Evolutionary conservation across 331 rosid species (phyloP), one percentile per base, ranked within the genome.

Genomic region (Spiraea crenata): DNA sequence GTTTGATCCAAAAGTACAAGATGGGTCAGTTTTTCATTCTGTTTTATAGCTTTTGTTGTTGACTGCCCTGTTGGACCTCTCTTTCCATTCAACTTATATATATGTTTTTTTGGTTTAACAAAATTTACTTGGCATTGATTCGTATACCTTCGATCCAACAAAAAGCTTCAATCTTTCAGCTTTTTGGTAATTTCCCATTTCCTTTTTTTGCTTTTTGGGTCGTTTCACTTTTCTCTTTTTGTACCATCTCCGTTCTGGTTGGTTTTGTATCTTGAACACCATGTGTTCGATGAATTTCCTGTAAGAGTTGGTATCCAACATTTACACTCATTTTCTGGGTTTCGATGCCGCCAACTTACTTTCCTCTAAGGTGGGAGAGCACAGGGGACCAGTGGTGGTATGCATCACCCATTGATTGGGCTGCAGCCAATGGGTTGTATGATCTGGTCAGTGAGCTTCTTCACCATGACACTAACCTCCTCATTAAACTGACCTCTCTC

Each of bases 331-430:
- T 13, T 71, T 75, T 57, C 16, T 37, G 61, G 9, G 46, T 31
- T 1, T 50, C 61, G 39, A 90, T 88, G 97, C 74, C 87, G 34
- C 89, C 84, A 0, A 70, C 81, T 1, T 73, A 80, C 34, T 89
- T 93, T 38, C 97, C 98, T 57, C 93, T 93, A 34, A 86, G 96
- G 37, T 93, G 98, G 98, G 97, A 93, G 58, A 87, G 96, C 78
- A 90, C 92, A 0, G 89, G 96, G 12, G 96, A 93, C 39, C 96
- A 93, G 19, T 93, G 98, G 98, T 93, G 98, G 98, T 93, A 81
- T 49, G 98, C 95, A 5, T 84, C 97, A 2, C 98, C 98, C 1
- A 90, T 93, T 20, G 98, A 93, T 8, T 89, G 85, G 87, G 98
- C 98, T 0, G 95, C 97, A 4, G 97, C 98, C 50, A 93, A 93